Base-by-base conservation (phyloP, 2,329 filamentous ascomycete species). In the Cladobotryum mycophilum region DNA sequence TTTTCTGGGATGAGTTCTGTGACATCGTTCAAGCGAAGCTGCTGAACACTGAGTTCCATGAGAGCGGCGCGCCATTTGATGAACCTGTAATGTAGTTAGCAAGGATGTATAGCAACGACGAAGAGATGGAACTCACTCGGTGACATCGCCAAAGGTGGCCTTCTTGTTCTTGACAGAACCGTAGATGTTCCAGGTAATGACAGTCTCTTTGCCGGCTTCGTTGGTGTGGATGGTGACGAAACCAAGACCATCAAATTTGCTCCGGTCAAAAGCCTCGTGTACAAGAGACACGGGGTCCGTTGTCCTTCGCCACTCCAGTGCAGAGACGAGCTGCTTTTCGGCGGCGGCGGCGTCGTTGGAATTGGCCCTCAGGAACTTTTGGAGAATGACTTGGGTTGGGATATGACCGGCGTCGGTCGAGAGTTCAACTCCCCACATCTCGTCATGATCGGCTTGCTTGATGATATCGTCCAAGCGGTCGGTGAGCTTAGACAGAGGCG, bases 281-380 rank as follows among this genome's bases (percentile, higher is more conserved):
- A 86, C 75, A 49, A 88, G 73, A 41, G 84, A 79, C 9, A 82
- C 64, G 1, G 90, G 89, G 58, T 92, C 78, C 63, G 83, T 83
- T 64, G 85, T 75, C 69, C 86, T 87, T 54, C 92, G 83, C 89
- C 91, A 96, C 58, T 86, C 78, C 40, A 96, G 76, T 1, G 90
- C 91, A 61, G 85, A 83, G 52, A 73, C 76, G 41, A 97, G 80
- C 72, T 96, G 91, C 49, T 85, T 80, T 64, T 85, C 83, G 14
- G 91, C 88, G 64, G 84, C 84, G 48, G 76, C 74, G 6, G 89
- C 66, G 62, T 95, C 84, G 55, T 85, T 84, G 55, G 84, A 82
- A 67, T 96, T 96, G 65, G 91, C 92, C 59, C 91, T 88, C 50
- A 97, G 80, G 72, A 91, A 96, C 74, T 96, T 97, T 66, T 95